These are phyloP conservation scores for Favolaschia claudopus DNA, from an alignment of 768 basidiomycete species.

Conservation along the genomic window DNA sequence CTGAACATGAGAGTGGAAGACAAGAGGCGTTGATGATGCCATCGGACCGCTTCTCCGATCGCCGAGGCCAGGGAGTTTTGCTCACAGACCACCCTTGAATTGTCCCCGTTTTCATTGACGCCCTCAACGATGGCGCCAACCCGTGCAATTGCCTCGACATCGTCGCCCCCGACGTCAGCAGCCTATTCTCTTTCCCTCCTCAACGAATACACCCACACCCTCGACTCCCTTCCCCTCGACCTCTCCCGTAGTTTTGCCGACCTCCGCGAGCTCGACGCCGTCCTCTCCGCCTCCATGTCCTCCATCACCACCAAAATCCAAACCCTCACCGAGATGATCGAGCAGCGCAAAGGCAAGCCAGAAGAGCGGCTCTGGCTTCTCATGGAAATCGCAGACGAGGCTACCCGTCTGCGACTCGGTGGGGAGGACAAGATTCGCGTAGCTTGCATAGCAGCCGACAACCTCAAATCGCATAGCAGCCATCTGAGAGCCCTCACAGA, in stretches of 20 bases:
- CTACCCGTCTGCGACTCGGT: conserved; percentile 87
- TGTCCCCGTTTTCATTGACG: conserved; percentile 6
- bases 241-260: conserved; percentile 95
- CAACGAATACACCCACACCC: conserved; percentile 87
- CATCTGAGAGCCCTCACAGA: conserved; percentile 71
- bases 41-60: too few relatives aligned
- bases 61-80: too few relatives aligned
- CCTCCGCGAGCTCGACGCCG: conserved; percentile 97
- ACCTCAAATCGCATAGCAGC: conserved; percentile 69
- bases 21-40: too few relatives aligned
- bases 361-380: conserved; percentile 87
- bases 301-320: conserved; percentile 84
- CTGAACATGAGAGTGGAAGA: conserved; percentile 27
- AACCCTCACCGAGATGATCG: conserved; percentile 77
- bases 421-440: conserved; percentile 98
- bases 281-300: conserved; percentile 87
- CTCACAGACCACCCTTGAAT: too few relatives aligned
- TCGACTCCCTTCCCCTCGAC: conserved; percentile 93
- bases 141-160: conserved; percentile 36
- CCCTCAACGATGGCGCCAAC: conserved; percentile 44
- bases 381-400: conserved; percentile 94
- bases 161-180: conserved; percentile 39
- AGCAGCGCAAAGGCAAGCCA: conserved; percentile 62
- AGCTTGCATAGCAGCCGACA: conserved; percentile 90
- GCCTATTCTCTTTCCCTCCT: conserved; percentile 75